Percentiles rank a stretch among this genome's conserved stretches.
phyloP scores from a whole-genome alignment of 306 rosid genomes.

The Dicorynia guianensis region DNA sequence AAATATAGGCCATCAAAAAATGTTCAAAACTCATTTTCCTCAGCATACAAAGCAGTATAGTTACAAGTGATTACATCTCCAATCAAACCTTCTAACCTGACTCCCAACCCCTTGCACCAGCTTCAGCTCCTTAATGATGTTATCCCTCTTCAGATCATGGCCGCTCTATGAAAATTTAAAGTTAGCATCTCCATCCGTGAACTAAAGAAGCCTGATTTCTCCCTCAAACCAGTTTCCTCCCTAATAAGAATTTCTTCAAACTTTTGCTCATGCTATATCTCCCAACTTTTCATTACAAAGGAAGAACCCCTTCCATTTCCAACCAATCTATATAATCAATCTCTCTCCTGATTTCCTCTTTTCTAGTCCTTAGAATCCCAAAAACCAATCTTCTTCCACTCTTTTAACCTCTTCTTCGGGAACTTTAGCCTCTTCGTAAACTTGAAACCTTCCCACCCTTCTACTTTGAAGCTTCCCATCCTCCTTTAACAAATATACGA shows the following conservation, averaged over 20 bases:
- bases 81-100: background rate
- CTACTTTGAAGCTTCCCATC: background rate
- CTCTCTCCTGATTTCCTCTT: constrained; percentile 1
- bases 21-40: background rate
- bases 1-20: too few relatives aligned
- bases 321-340: background rate
- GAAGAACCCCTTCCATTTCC: constrained; percentile 9
- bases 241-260: background rate
- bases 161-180: background rate
- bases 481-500: background rate
- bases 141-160: background rate
- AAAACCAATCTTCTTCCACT: background rate
- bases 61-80: background rate
- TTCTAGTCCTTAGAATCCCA: background rate
- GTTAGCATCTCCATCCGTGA: background rate
- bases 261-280: constrained; percentile 5
- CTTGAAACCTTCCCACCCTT: background rate
- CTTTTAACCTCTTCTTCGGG: background rate
- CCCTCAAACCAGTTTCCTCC: background rate
- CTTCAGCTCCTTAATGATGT: constrained; percentile 1
- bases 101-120: background rate
- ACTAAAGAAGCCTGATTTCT: constrained; percentile 6
- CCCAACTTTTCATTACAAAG: background rate
- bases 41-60: background rate
- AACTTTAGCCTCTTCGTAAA: constrained; percentile 5